These are phyloP conservation scores for Aspergillus bombycis DNA, from an alignment of 2,329 filamentous ascomycete genomes.

Conservation along the genomic window DNA sequence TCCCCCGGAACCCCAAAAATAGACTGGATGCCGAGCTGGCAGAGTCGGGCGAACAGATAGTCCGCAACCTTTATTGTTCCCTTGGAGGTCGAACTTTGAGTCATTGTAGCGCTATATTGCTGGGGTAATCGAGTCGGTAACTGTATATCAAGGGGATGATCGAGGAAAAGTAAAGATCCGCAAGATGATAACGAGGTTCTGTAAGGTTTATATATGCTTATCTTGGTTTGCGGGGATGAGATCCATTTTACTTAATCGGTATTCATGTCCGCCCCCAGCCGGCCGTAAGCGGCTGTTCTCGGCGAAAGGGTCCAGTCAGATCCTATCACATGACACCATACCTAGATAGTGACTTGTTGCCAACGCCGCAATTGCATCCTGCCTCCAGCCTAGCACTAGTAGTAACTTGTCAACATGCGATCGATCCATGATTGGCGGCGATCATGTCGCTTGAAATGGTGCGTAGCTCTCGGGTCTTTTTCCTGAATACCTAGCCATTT, in stretches of 20 bases:
- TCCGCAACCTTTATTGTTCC: background rate
- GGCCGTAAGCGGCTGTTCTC: background rate
- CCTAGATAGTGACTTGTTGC: background rate
- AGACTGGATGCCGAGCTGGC: background rate
- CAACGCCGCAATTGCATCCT: background rate
- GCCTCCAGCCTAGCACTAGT: too few relatives aligned
- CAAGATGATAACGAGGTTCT: background rate
- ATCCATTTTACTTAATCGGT: background rate
- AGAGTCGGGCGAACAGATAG: constrained; percentile 1
- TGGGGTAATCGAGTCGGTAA: background rate
- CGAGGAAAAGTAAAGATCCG: background rate
- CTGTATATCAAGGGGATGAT: background rate
- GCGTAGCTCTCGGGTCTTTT: background rate
- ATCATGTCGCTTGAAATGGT: background rate
- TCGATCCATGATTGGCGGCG: background rate
- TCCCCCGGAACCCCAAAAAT: constrained; percentile 1
- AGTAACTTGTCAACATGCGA: background rate
- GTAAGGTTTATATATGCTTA: constrained; percentile 2
- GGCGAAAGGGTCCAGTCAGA: background rate
- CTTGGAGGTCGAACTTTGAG: background rate
- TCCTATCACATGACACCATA: background rate
- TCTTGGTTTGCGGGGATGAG: background rate
- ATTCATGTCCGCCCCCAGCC: background rate
- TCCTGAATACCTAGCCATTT: too few relatives aligned
- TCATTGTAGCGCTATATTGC: background rate